Evolutionary conservation across 768 basidiomycete species (phyloP).

Genomic region (Podaxis sp.): DNA sequence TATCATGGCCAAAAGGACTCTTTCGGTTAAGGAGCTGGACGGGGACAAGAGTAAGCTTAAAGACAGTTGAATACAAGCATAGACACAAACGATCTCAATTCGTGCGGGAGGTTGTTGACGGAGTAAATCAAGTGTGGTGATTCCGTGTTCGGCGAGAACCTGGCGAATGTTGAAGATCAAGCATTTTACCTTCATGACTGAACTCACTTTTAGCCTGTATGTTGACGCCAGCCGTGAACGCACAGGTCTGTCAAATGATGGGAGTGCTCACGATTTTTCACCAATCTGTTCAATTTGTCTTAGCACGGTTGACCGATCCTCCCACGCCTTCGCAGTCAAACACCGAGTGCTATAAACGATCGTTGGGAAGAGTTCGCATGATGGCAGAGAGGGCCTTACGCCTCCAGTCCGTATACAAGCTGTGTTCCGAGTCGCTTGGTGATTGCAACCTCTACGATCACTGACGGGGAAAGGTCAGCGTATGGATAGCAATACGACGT

Average conservation of each 20-base stretch:
- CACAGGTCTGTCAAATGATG: neutral
- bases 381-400: constrained; percentile 46
- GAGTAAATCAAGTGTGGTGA: constrained; percentile 60
- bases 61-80: neutral
- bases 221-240: neutral
- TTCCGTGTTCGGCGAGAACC: constrained; percentile 75
- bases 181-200: neutral
- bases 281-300: constrained; percentile 90
- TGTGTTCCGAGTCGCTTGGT: constrained; percentile 64
- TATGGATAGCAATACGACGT: constrained; percentile 2
- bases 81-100: constrained; percentile 57
- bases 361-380: neutral
- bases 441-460: constrained; percentile 75
- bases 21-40: constrained; percentile 70
- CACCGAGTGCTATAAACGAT: constrained; percentile 58
- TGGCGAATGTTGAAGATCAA: constrained; percentile 25
- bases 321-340: constrained; percentile 87
- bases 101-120: constrained; percentile 54
- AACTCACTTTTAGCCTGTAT: constrained; percentile 33
- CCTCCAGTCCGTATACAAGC: constrained; percentile 71
- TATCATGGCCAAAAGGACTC: constrained; percentile 70
- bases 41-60: constrained; percentile 1
- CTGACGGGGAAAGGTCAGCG: constrained; percentile 36
- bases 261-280: constrained; percentile 74
- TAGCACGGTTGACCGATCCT: constrained; percentile 80